phyloP scores from a whole-genome alignment of 179 eudicot genomes.

The Vitellaria paradoxa region DNA sequence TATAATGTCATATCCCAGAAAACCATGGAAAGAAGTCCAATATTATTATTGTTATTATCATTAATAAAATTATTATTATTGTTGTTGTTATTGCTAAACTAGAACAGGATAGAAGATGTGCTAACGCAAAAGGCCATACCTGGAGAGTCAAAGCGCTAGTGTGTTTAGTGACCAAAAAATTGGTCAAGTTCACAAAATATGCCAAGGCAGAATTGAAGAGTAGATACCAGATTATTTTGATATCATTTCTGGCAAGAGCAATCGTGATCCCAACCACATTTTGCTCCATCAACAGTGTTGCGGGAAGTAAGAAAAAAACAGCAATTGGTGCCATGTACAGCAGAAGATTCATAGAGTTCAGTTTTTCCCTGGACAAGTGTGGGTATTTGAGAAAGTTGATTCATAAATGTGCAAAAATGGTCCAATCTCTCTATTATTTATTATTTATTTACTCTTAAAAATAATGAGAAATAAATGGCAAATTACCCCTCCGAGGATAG shows the following conservation, averaged over 20 bases:
- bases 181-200: slow-evolving; percentile 86
- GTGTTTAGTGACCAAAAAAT: slow-evolving; percentile 92
- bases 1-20: too few relatives aligned
- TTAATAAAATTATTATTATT: too few relatives aligned
- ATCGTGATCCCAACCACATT: slow-evolving; percentile 81
- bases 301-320: slow-evolving; percentile 80
- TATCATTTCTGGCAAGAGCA: slow-evolving; percentile 75
- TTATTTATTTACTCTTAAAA: slow-evolving; percentile 59
- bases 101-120: not conserved
- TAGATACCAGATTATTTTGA: slow-evolving; percentile 76
- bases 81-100: not conserved
- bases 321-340: too few relatives aligned
- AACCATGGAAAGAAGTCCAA: too few relatives aligned
- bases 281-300: slow-evolving; percentile 75
- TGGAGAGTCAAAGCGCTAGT: slow-evolving; percentile 94
- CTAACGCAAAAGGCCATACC: slow-evolving; percentile 33
- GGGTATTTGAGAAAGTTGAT: not conserved
- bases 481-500: too few relatives aligned
- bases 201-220: slow-evolving; percentile 83
- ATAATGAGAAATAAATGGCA: slow-evolving; percentile 88
- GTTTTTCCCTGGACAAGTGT: slow-evolving; percentile 59
- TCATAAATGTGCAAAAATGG: not conserved
- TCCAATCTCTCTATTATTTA: not conserved
- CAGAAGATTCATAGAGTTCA: too few relatives aligned
- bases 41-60: too few relatives aligned